These are phyloP conservation scores for Huntiella abstrusa DNA, from an alignment of 2,329 filamentous ascomycete species.

Conservation along the genomic window DNA sequence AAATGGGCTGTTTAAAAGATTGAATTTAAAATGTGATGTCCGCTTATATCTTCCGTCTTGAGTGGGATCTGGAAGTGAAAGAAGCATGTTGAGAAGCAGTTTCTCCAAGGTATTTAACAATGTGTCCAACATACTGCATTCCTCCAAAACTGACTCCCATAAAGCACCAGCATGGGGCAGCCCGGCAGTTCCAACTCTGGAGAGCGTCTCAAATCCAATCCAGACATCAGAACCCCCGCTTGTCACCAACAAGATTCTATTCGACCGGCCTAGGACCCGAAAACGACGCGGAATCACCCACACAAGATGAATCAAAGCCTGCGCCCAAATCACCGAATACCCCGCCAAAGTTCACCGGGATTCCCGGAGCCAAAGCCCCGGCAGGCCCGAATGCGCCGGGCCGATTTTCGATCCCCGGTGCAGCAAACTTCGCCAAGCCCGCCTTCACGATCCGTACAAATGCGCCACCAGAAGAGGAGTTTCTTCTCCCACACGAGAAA, in stretches of 20 bases:
- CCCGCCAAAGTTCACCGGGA: too few species aligned
- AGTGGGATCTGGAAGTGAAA: too few species aligned
- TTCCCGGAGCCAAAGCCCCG: too few species aligned
- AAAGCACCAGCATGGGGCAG: conserved; percentile 10
- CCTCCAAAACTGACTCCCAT: not conserved
- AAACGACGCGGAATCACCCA: not conserved
- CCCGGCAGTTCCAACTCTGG: conserved; percentile 6
- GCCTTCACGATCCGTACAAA: not conserved
- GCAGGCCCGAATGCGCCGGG: too few species aligned
- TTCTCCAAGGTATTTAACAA: conserved; percentile 7
- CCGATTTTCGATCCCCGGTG: too few species aligned
- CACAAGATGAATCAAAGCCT: too few species aligned
- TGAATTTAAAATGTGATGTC: too few species aligned
- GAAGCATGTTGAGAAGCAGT: conserved; percentile 7
- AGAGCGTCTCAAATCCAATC: conserved; percentile 6
- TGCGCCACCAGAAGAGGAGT: not conserved
- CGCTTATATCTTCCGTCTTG: too few species aligned
- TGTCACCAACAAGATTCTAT: not conserved
- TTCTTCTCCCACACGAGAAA: not conserved
- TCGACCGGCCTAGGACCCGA: not conserved
- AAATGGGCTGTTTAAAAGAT: too few species aligned
- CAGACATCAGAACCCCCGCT: not conserved
- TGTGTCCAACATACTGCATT: not conserved
- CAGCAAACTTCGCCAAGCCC: not conserved
- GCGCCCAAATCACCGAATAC: too few species aligned